These are phyloP conservation scores for Aspergillus ellipticus DNA, from an alignment of 495 filamentous ascomycete genomes.

Conservation along the genomic window DNA sequence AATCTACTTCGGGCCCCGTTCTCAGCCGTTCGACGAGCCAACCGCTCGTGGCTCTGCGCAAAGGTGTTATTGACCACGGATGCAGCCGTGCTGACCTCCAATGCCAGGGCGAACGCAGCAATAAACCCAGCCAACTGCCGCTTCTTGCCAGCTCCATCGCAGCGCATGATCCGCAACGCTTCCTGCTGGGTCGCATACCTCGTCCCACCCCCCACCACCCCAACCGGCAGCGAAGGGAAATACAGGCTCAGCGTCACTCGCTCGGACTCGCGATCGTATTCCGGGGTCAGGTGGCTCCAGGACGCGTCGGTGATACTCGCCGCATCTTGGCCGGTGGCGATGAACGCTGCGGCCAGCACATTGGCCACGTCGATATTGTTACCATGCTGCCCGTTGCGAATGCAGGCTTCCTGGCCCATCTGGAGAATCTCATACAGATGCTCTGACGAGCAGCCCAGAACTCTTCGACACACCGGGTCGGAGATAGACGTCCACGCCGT, in stretches of 20 bases:
- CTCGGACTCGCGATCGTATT: conserved; percentile 6
- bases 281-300: conserved; percentile 13
- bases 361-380: conserved; percentile 12
- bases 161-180: conserved; percentile 10
- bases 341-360: conserved; percentile 13
- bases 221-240: conserved; percentile 12
- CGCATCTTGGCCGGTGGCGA: conserved; percentile 16
- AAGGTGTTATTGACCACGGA: conserved; percentile 14
- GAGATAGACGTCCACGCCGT: conserved; percentile 14
- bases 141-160: conserved; percentile 10
- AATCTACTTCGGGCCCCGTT: not conserved
- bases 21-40: not conserved
- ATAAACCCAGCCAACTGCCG: conserved; percentile 13
- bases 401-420: conserved; percentile 9
- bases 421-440: not conserved
- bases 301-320: conserved; percentile 9
- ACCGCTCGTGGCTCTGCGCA: conserved; percentile 9
- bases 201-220: conserved; percentile 15
- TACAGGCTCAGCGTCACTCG: conserved; percentile 7
- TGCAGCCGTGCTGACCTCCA: conserved; percentile 14
- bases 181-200: conserved; percentile 11
- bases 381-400: conserved; percentile 13
- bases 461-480: not conserved
- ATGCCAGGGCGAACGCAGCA: conserved; percentile 13
- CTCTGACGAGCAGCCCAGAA: conserved; percentile 6